Base-by-base conservation (phyloP, 2,329 filamentous ascomycete genomes). In the Ilyonectria destructans region DNA sequence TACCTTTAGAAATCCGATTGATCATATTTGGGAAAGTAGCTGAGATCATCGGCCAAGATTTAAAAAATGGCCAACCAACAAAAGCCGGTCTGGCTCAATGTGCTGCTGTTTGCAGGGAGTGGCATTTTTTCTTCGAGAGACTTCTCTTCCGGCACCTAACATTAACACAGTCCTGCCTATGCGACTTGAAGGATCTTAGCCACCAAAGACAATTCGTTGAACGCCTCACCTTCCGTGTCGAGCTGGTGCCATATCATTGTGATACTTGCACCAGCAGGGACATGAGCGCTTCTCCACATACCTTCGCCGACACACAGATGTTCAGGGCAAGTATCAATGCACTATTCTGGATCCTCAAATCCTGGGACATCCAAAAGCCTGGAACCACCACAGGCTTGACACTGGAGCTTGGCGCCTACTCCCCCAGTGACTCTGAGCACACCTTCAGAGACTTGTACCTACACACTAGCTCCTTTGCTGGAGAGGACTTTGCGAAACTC, bases 101-200 rank as follows among this genome's bases (percentile, higher is more conserved):
- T 17, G 59, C 57, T 6, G 48, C 60, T 10, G 49, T 65, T 3
- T 56, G 31, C 48, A 54, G 49, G 23, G 23, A 49, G 17, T 65
- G 57, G 57, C 62, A 56, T 17, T 8, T 17, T 1, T 40, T 48
- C 26, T 65, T 65, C 31, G 62, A 65, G 35, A 65, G 49, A 48
- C 17, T 19, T 10, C 55, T 61, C 9, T 65, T 61, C 23, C 37
- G 40, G 17, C 62, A 40, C 23, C 49, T 65, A 9, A 65, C 57
- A 7, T 21, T 65, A 15, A 52, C 31, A 21, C 40, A 8, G 8
- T 29, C 40, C 13, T 26, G 35, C 17, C 12, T 61, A 5, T 12
- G 13, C 19, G 33, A 33, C 19, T 37, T 65, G 13, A 9, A 65
- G 17, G 19, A 10, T 1, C 3, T 21, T 19, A 29, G 54, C 17